A percentile compares a stretch with the other conserved stretches of the same genome.
These are phyloP conservation scores for Eucalyptus caleyi DNA, from an alignment of 345 rosid species.

Conservation along the genomic window DNA sequence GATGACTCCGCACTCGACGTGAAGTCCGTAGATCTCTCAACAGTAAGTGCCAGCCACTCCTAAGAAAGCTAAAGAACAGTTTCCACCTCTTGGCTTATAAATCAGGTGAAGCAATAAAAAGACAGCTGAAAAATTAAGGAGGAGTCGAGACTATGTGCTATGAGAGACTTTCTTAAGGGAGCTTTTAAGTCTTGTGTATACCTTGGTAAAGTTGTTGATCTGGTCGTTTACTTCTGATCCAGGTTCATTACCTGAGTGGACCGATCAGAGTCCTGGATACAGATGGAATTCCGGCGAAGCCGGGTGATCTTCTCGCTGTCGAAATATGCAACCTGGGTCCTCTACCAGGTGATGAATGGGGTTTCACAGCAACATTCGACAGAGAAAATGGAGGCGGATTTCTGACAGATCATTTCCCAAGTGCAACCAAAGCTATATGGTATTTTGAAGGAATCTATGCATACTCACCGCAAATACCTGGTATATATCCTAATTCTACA, in stretches of 20 bases:
- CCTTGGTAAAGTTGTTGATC: background rate
- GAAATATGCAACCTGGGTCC: slow-evolving; percentile 92
- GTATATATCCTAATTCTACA: slow-evolving; percentile 6
- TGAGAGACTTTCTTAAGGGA: background rate
- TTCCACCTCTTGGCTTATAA: background rate
- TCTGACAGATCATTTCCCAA: slow-evolving; percentile 86
- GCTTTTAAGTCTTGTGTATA: background rate
- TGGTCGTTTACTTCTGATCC: background rate
- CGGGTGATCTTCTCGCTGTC: slow-evolving; percentile 77
- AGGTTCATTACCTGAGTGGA: slow-evolving; percentile 87
- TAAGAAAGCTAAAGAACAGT: background rate
- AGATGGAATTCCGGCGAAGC: slow-evolving; percentile 57
- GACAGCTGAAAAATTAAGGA: background rate
- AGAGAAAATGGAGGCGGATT: slow-evolving; percentile 91
- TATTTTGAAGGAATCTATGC: slow-evolving; percentile 90
- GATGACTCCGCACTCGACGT: slow-evolving; percentile 2
- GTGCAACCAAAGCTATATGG: slow-evolving; percentile 94
- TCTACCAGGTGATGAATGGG: slow-evolving; percentile 90
- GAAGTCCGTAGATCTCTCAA: slow-evolving; percentile 32
- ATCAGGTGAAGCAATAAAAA: background rate
- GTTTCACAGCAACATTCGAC: slow-evolving; percentile 66
- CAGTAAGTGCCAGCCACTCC: slow-evolving; percentile 24
- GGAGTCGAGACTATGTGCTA: background rate
- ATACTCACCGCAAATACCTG: slow-evolving; percentile 83
- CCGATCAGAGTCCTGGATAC: slow-evolving; percentile 57